Conservation (phyloP, 2,329 filamentous ascomycete species). For the Cladosporium austrohemisphaericum region DNA sequence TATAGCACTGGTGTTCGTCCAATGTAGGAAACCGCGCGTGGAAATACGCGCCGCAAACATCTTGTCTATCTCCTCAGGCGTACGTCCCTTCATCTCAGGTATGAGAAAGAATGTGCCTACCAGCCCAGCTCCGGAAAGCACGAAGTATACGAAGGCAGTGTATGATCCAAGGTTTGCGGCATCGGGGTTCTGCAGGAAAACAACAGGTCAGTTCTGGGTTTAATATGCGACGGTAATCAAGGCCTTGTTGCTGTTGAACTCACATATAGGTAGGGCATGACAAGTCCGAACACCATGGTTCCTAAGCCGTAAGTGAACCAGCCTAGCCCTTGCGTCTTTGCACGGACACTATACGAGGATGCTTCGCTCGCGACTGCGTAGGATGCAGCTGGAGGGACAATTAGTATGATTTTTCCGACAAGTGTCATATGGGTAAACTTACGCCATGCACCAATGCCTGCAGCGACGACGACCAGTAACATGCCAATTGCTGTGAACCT, state of each 20-base stretch:
- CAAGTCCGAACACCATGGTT: conserved; percentile 30
- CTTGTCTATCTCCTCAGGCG: conserved; percentile 47
- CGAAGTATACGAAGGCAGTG: conserved; percentile 41
- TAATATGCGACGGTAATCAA: neutral
- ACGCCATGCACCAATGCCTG: conserved; percentile 42
- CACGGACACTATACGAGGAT: conserved; percentile 43
- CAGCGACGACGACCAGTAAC: conserved; percentile 44
- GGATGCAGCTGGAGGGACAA: conserved; percentile 27
- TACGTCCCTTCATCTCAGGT: conserved; percentile 53
- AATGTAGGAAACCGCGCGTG: neutral
- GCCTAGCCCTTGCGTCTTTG: conserved; percentile 43
- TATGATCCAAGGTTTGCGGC: conserved; percentile 40
- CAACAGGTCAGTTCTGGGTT: neutral
- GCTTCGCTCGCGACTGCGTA: conserved; percentile 44
- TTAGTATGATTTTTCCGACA: neutral
- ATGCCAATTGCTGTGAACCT: conserved; percentile 28
- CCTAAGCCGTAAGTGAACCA: conserved; percentile 42
- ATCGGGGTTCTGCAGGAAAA: conserved; percentile 36
- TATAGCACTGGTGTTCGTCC: neutral
- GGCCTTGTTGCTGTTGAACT: neutral
- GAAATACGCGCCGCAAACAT: conserved; percentile 29
- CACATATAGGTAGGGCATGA: conserved; percentile 49
- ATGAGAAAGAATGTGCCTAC: conserved; percentile 44
- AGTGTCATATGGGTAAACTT: neutral
- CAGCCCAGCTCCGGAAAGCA: conserved; percentile 33